Evolutionary conservation across 2,329 filamentous ascomycete genomes (phyloP), one percentile per base, ranked within the genome.

Genomic region (Coleophoma eucalyptorum): DNA sequence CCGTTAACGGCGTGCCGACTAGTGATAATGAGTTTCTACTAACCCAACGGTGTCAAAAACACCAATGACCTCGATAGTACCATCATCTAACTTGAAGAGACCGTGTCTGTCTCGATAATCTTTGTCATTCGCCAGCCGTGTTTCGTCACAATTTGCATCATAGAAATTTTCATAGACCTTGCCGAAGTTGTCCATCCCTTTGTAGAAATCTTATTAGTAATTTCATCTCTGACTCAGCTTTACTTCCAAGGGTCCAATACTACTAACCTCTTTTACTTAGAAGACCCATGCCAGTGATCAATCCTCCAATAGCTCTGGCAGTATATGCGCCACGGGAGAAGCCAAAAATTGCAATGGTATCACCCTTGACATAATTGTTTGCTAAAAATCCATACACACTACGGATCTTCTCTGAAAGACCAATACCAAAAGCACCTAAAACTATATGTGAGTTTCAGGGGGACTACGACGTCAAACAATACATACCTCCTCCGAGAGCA

Each of bases 21-120:
- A 26, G 10, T 26, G 10, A 8, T 8, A 3, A 2, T 20, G 15
- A 6, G 8, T 42, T 18, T 18, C 16, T 41, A 42, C 40, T 42
- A 20, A 42, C 38, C 18, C 18, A 20, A 76, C 73, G 1, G 73
- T 76, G 53, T 76, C 73, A 68, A 69, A 76, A 13, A 75, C 72
- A 7, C 65, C 72, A 37, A 76, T 62, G 1, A 70, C 72, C 52
- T 69, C 68, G 52, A 76, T 67, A 5, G 58, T 42, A 11, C 16
- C 16, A 5, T 12, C 6, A 58, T 67, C 35, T 74, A 59, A 52
- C 4, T 55, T 47, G 5, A 13, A n/a, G 26, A 47, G 32, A 8
- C 33, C 26, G 38, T 18, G 15, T 47, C 38, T 21, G 15, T 12
- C 40, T 42, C 26, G 26, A 26, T 26, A 26, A 7, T 5, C 26